These are phyloP conservation scores for Ascochyta pisi DNA, from an alignment of 2,329 filamentous ascomycete species.

Conservation along the genomic window DNA sequence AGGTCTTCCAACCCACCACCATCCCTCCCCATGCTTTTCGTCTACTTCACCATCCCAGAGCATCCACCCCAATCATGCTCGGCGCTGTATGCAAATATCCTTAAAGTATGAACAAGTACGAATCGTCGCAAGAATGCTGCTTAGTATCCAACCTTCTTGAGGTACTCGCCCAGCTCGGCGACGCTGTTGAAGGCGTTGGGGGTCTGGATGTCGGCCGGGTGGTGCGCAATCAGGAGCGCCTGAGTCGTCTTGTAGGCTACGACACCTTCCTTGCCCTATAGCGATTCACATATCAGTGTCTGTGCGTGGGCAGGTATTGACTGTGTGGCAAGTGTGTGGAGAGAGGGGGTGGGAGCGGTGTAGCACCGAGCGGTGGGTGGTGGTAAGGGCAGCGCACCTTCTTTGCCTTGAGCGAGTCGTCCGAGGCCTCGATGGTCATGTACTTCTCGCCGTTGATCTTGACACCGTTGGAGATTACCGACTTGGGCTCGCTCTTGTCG, in stretches of 20 bases:
- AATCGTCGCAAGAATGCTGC: conserved; percentile 21
- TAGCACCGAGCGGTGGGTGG: neutral
- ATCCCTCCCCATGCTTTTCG: neutral
- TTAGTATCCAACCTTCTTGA: conserved; percentile 79
- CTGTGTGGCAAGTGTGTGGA: too few relatives aligned
- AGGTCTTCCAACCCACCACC: conserved; percentile 4
- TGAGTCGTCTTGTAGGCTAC: conserved; percentile 85
- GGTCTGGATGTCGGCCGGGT: conserved; percentile 75
- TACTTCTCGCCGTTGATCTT: conserved; percentile 79
- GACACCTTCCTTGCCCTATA: conserved; percentile 78
- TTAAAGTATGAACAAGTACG: conserved; percentile 39
- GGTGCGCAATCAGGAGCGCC: conserved; percentile 87
- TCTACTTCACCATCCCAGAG: neutral
- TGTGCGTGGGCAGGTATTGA: neutral
- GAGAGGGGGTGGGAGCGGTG: neutral
- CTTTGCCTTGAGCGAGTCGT: conserved; percentile 82
- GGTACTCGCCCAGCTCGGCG: conserved; percentile 85
- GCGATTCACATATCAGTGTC: neutral
- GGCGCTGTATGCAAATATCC: conserved; percentile 45
- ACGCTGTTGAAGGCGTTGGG: conserved; percentile 80
- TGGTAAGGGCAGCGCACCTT: conserved; percentile 64
- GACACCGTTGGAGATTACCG: conserved; percentile 75
- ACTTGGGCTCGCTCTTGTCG: conserved; percentile 66
- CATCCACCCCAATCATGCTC: conserved; percentile 4
- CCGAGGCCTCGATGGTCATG: conserved; percentile 77